Percentiles rank a stretch among this genome's conserved stretches.
These are phyloP conservation scores for Leptodontidium sp. DNA, from an alignment of 2,329 filamentous ascomycete species.

Conservation along the genomic window DNA sequence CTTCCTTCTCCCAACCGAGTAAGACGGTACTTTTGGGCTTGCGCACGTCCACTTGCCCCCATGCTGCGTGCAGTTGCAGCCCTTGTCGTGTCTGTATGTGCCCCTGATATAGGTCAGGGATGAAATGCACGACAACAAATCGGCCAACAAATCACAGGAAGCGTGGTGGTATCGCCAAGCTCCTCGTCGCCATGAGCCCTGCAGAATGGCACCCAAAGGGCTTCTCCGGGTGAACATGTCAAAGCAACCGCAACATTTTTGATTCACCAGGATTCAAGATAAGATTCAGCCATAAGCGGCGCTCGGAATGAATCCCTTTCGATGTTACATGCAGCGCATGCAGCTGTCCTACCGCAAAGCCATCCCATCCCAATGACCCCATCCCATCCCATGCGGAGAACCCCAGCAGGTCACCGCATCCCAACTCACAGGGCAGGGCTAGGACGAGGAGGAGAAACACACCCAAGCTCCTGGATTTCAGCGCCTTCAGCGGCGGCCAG, in stretches of 20 bases:
- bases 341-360: neutral
- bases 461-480: conserved; percentile 26
- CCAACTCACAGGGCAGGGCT: conserved; percentile 16
- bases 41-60: conserved; percentile 20
- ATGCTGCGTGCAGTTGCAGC: neutral
- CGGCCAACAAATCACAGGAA: conserved; percentile 19
- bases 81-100: conserved; percentile 11
- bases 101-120: conserved; percentile 18
- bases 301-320: conserved; percentile 21
- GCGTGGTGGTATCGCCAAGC: neutral
- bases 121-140: conserved; percentile 21
- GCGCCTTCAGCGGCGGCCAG: conserved; percentile 13
- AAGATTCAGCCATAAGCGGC: conserved; percentile 36
- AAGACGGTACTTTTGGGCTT: conserved; percentile 14
- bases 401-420: conserved; percentile 15
- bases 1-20: conserved; percentile 24
- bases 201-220: neutral
- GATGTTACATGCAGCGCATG: conserved; percentile 17
- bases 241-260: conserved; percentile 11
- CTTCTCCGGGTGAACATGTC: conserved; percentile 11
- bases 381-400: conserved; percentile 26
- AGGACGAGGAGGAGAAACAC: conserved; percentile 12
- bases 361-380: neutral
- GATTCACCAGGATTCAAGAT: conserved; percentile 27
- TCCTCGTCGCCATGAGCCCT: neutral